These are phyloP conservation scores for Candida germanica DNA, from an alignment of 805 yeast genomes.

Conservation along the genomic window DNA sequence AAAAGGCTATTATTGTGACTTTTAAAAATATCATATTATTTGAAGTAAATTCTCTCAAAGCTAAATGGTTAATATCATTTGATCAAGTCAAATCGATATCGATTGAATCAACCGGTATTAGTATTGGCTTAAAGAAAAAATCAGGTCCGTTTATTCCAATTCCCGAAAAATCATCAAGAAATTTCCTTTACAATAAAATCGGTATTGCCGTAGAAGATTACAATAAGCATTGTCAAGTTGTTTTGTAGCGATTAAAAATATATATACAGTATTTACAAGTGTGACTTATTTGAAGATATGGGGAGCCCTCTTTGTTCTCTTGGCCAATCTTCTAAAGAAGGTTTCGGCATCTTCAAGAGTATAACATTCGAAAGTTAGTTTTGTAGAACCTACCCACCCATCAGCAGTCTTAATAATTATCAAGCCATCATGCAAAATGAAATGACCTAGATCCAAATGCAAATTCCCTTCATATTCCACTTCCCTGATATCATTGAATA, in stretches of 20 bases:
- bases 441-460: not conserved
- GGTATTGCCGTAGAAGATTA: conserved; percentile 78
- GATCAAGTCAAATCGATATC: conserved; percentile 66
- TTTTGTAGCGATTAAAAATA: conserved; percentile 10
- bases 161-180: conserved; percentile 60
- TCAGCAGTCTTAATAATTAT: conserved; percentile 44
- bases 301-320: conserved; percentile 42
- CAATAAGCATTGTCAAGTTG: conserved; percentile 65
- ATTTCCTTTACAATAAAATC: conserved; percentile 66
- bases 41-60: conserved; percentile 54
- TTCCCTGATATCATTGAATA: conserved; percentile 39
- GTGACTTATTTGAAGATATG: no score
- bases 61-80: conserved; percentile 71
- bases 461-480: not conserved
- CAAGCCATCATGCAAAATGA: conserved; percentile 5
- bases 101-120: conserved; percentile 76
- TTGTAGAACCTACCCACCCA: conserved; percentile 35
- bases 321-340: conserved; percentile 44
- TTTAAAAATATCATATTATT: conserved; percentile 66
- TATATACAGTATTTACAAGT: conserved; percentile 1
- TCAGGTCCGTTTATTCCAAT: conserved; percentile 70
- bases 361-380: conserved; percentile 55
- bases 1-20: conserved; percentile 72
- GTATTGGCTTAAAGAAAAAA: conserved; percentile 55
- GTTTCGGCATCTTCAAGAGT: conserved; percentile 41